A percentile compares a stretch with the other conserved stretches of the same genome.
Evolutionary conservation across 768 basidiomycete species (phyloP).

Genomic region (Favolaschia claudopus): DNA sequence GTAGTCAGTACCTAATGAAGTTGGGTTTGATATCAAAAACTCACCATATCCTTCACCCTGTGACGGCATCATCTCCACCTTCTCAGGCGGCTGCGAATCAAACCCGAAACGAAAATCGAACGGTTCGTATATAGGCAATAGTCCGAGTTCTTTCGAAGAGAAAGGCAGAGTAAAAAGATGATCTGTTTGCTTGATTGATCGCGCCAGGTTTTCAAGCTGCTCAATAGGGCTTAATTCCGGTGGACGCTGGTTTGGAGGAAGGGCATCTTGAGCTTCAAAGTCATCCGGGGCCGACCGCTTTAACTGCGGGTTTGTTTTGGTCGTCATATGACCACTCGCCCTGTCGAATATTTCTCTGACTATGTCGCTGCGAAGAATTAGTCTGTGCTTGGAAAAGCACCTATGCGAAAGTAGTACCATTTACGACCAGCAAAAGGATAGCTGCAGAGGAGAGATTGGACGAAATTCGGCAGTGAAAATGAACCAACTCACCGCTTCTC

Average conservation of each 20-base stretch:
- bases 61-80: too few relatives aligned
- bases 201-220: constrained; percentile 6
- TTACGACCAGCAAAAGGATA: constrained; percentile 4
- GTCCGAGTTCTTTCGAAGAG: constrained; percentile 12
- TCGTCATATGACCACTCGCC: neutral
- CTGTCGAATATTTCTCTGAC: constrained; percentile 19
- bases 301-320: neutral
- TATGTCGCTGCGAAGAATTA: neutral
- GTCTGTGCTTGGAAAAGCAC: neutral
- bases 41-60: too few relatives aligned
- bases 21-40: too few relatives aligned
- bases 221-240: neutral
- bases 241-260: neutral
- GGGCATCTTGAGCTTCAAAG: neutral
- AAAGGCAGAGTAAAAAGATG: constrained; percentile 17
- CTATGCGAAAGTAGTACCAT: neutral
- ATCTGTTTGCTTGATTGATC: neutral
- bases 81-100: neutral
- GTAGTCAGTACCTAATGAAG: too few relatives aligned
- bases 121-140: constrained; percentile 10
- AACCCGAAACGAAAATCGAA: constrained; percentile 3
- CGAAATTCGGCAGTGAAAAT: neutral
- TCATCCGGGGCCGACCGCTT: constrained; percentile 1
- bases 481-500: constrained; percentile 2
- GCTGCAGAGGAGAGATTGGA: neutral